Conservation (phyloP, 192 early-diverging fungal genomes). For the Coemansia sp. region DNA sequence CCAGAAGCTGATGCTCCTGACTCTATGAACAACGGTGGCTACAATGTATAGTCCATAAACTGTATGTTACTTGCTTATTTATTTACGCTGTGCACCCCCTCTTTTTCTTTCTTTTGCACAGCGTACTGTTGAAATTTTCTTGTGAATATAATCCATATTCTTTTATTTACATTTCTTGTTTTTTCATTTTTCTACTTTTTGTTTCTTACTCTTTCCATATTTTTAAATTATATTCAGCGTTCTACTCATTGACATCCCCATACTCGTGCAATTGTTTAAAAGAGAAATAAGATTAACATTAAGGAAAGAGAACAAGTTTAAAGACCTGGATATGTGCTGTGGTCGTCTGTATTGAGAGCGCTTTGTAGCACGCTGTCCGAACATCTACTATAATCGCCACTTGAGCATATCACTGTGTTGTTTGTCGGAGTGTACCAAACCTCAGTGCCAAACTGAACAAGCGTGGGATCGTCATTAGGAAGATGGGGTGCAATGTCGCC, state of each 20-base stretch:
- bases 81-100: constrained; percentile 1
- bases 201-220: not conserved
- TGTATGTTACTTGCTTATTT: not conserved
- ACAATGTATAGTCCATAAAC: not conserved
- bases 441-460: constrained; percentile 43
- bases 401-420: constrained; percentile 18
- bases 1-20: constrained; percentile 8
- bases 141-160: constrained; percentile 27
- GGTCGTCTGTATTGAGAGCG: constrained; percentile 14
- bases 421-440: constrained; percentile 19
- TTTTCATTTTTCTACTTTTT: not conserved
- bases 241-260: not conserved
- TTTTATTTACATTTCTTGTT: constrained; percentile 1
- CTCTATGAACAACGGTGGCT: constrained; percentile 17
- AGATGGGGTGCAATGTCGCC: constrained; percentile 43
- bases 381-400: constrained; percentile 19
- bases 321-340: constrained; percentile 25
- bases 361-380: constrained; percentile 24
- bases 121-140: not conserved
- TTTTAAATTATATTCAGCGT: not conserved
- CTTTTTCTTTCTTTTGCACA: not conserved
- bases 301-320: constrained; percentile 3
- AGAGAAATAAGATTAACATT: not conserved
- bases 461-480: constrained; percentile 2
- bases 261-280: not conserved